These are phyloP conservation scores for Adansonia grandidieri DNA, from an alignment of 441 rosid genomes.

Conservation along the genomic window DNA sequence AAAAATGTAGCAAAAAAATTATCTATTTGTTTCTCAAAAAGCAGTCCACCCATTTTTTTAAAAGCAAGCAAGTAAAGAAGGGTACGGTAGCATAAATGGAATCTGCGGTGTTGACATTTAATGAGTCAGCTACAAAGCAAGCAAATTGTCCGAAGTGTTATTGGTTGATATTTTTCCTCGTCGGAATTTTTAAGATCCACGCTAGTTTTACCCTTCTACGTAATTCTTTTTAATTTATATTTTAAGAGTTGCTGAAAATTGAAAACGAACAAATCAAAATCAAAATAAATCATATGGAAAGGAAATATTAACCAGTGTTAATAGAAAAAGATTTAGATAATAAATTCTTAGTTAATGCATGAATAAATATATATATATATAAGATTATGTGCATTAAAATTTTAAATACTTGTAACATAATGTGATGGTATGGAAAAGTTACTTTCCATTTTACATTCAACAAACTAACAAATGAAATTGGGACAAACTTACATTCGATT, in stretches of 20 bases:
- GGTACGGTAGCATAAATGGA: background rate
- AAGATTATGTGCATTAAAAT: background rate
- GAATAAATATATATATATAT: no score
- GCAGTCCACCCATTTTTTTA: no score
- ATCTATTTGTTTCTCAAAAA: no score
- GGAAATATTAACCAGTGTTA: no score
- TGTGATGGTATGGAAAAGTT: background rate
- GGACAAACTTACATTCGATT: background rate
- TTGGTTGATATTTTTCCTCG: no score
- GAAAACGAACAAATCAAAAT: no score
- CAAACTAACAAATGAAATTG: background rate
- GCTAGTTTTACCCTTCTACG: background rate
- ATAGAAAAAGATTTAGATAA: no score
- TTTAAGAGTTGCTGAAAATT: no score
- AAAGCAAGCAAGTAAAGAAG: background rate
- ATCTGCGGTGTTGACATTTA: background rate
- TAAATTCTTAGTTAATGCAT: no score
- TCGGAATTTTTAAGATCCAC: background rate
- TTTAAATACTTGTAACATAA: background rate
- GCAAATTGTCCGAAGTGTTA: background rate
- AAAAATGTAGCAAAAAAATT: no score
- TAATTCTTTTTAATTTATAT: no score
- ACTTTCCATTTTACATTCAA: background rate
- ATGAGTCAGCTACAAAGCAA: background rate
- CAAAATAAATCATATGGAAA: no score